A percentile compares a stretch with the other conserved stretches of the same genome.
Conservation (phyloP, 2,329 filamentous ascomycete genomes). For the Penicillium sp. region DNA sequence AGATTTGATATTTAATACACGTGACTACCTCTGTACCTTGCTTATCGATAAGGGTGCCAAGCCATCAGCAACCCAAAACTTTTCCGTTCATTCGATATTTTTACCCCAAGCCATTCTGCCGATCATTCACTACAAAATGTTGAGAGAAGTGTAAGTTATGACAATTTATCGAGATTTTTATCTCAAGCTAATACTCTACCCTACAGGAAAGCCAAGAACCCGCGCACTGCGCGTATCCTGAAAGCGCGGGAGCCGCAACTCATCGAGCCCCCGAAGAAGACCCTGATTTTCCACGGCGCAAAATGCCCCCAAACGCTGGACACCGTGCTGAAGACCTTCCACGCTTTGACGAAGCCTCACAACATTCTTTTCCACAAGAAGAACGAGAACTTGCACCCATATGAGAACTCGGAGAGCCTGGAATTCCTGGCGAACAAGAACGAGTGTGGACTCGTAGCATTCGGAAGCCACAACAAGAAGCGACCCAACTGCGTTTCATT, state of each 20-base stretch:
- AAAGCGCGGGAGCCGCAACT: conserved; percentile 89
- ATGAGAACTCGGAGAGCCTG: conserved; percentile 81
- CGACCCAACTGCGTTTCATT: conserved; percentile 87
- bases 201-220: conserved; percentile 68
- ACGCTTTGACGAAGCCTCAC: conserved; percentile 78
- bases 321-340: conserved; percentile 79
- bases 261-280: conserved; percentile 84
- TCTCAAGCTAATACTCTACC: not conserved
- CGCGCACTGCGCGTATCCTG: conserved; percentile 90
- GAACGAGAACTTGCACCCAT: conserved; percentile 84
- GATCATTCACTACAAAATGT: conserved; percentile 33
- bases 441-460: conserved; percentile 80
- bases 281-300: conserved; percentile 84
- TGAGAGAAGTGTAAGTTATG: conserved; percentile 45
- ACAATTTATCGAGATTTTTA: not conserved
- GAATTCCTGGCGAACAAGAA: conserved; percentile 98
- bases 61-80: conserved; percentile 36
- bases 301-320: conserved; percentile 79
- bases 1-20: not conserved
- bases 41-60: conserved; percentile 43
- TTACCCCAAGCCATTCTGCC: conserved; percentile 23
- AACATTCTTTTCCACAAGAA: conserved; percentile 95
- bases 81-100: conserved; percentile 35
- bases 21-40: not conserved
- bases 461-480: conserved; percentile 87